Conservation (phyloP, 441 rosid species). For the Raphanus hybrid region DNA sequence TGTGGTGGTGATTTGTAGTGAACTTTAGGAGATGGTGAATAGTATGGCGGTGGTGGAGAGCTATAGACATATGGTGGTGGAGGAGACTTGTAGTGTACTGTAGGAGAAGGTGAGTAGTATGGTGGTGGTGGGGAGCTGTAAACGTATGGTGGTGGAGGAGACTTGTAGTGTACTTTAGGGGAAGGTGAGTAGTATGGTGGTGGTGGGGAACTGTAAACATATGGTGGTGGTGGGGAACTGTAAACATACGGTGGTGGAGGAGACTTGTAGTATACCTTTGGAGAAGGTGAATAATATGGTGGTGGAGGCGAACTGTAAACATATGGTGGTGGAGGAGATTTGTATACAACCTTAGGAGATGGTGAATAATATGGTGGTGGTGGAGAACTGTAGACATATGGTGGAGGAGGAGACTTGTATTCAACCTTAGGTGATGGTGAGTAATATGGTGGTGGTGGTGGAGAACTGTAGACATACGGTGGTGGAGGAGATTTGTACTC, state of each 20-base stretch:
- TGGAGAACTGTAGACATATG: not conserved
- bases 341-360: not conserved
- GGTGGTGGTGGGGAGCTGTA: not conserved
- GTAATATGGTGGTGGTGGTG: not conserved
- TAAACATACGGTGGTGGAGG: not conserved
- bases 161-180: not conserved
- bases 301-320: too few relatives aligned
- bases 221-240: not conserved
- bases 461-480: not conserved
- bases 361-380: slow-evolving; percentile 1
- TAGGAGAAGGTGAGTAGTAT: not conserved
- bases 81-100: not conserved
- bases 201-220: not conserved
- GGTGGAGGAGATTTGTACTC: not conserved
- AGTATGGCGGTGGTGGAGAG: not conserved
- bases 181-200: slow-evolving; percentile 1
- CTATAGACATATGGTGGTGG: not conserved
- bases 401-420: slow-evolving; percentile 1
- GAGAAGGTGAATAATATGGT: not conserved
- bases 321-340: not conserved
- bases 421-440: not conserved
- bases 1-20: slow-evolving; percentile 2
- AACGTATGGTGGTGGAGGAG: not conserved
- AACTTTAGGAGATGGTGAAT: not conserved
- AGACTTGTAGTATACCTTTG: not conserved